Evolutionary conservation across 805 yeast genomes (phyloP).

Genomic region (Yamadazyma endophytica): DNA sequence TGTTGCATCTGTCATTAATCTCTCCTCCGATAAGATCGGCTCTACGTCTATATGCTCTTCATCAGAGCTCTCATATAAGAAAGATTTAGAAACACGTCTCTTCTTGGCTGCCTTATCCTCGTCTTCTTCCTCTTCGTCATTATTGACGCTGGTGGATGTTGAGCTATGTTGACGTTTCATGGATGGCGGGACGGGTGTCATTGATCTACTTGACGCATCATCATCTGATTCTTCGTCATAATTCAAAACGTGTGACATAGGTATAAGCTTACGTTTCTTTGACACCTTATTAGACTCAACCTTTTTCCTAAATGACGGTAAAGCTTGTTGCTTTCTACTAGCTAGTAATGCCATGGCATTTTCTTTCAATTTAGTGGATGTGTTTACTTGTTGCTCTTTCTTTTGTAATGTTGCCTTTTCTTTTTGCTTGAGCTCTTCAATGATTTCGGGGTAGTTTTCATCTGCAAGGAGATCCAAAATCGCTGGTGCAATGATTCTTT

Average conservation of each 20-base stretch:
- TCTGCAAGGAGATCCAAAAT: conserved; percentile 60
- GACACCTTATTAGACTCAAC: conserved; percentile 15
- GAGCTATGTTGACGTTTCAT: conserved; percentile 28
- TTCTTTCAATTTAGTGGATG: conserved; percentile 16
- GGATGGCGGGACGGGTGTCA: conserved; percentile 26
- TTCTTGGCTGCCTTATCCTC: conserved; percentile 14
- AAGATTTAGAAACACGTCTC: conserved; percentile 13
- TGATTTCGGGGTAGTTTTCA: conserved; percentile 50
- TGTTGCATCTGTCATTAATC: conserved; percentile 26
- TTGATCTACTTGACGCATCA: conserved; percentile 33
- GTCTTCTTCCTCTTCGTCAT: conserved; percentile 22
- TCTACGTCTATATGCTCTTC: conserved; percentile 11
- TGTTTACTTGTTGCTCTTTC: conserved; percentile 12
- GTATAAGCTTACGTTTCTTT: conserved; percentile 36
- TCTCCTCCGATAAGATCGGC: conserved; percentile 7
- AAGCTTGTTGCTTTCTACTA: conserved; percentile 14
- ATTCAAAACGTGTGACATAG: conserved; percentile 54
- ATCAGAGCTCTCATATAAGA: conserved; percentile 34
- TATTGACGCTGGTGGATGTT: conserved; percentile 16
- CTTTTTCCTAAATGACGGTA: conserved; percentile 35
- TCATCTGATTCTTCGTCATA: conserved; percentile 37
- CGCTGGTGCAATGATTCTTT: conserved; percentile 65
- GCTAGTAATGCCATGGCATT: conserved; percentile 22
- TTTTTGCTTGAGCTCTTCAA: conserved; percentile 31
- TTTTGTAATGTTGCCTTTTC: conserved; percentile 12